Percentiles rank a stretch among this genome's conserved stretches.
Evolutionary conservation across 1,284 basidiomycete species (phyloP).

Genomic region (Gomphus sp.): DNA sequence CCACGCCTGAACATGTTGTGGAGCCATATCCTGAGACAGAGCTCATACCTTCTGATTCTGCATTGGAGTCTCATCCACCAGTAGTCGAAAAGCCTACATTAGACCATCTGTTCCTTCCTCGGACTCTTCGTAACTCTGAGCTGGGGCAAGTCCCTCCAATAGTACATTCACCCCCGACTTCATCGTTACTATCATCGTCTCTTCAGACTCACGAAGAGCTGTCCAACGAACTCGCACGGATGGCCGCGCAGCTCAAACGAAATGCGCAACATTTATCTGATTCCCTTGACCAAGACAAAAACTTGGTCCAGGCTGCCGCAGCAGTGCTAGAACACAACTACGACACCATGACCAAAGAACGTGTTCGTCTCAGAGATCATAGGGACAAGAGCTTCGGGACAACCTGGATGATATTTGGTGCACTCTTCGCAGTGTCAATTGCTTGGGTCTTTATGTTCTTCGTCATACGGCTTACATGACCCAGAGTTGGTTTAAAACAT

Average conservation of each 20-base stretch:
- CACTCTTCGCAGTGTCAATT: constrained; percentile 48
- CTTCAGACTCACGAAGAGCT: constrained; percentile 51
- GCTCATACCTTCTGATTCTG: constrained; percentile 16
- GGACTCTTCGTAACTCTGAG: constrained; percentile 17
- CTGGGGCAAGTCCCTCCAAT: constrained; percentile 13
- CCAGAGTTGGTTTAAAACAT: background rate
- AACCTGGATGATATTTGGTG: constrained; percentile 59
- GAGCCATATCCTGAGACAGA: constrained; percentile 9
- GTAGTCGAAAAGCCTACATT: constrained; percentile 14
- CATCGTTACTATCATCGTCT: constrained; percentile 19
- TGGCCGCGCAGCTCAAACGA: constrained; percentile 69
- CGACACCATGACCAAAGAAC: constrained; percentile 59
- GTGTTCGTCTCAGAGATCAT: constrained; percentile 54
- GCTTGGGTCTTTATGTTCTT: constrained; percentile 66
- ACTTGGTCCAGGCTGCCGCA: constrained; percentile 45
- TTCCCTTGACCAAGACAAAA: constrained; percentile 55
- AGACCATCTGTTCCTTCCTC: constrained; percentile 26
- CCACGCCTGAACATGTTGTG: constrained; percentile 4
- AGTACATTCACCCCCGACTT: constrained; percentile 16
- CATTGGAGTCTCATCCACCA: background rate
- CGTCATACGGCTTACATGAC: constrained; percentile 53
- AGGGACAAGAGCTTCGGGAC: constrained; percentile 57
- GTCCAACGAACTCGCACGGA: constrained; percentile 60
- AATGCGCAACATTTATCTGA: constrained; percentile 66
- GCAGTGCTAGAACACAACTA: constrained; percentile 64